Evolutionary conservation across 2,329 filamentous ascomycete genomes (phyloP), one percentile per base, ranked within the genome.

Genomic region (Colletotrichum salicis): DNA sequence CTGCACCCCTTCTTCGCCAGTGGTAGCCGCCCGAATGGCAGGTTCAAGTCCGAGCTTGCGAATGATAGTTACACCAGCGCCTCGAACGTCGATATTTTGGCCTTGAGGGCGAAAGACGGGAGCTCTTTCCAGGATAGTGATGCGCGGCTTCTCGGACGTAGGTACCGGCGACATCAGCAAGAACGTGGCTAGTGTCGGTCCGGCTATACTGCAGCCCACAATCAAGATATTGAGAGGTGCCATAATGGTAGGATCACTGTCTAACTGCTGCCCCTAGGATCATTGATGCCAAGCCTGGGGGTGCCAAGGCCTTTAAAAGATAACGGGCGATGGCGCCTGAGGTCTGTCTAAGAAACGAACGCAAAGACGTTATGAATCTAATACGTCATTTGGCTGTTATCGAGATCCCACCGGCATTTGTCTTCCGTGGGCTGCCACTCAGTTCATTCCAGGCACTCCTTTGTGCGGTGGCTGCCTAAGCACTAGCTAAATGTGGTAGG

Each of bases 1-100:
- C 48, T 82, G 75, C 1, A 87, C 37, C 4, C 89, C 89, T 57
- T 79, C 64, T 79, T 91, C 86, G 19, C 83, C 75, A 13, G 65
- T 64, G 8, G 65, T 68, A n/a, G 65, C 48, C 52, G 79, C 77
- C 24, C 78, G 78, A 22, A 84, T 81, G 0, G 79, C 78, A 0
- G 69, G 73, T 55, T 83, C 82, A 76, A 84, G 79, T 0, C 82
- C 80, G 74, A 83, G 84, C 66, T 78, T 80, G 8, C 79, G 77
- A 77, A 83, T 82, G 2, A 84, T 76, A 1, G 78, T 76, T 7
- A 84, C 79, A 1, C 81, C 82, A 1, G 76, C 75, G 15, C 78
- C 80, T 68, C 82, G 81, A 48, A 83, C 79, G 61, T 83, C 81
- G 57, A 83, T 71, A n/a, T 78, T 78, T 41, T 83, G 81, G 4